Base-by-base conservation (phyloP, 371 early-diverging fungal species). In the Haplosporangium sp. region DNA sequence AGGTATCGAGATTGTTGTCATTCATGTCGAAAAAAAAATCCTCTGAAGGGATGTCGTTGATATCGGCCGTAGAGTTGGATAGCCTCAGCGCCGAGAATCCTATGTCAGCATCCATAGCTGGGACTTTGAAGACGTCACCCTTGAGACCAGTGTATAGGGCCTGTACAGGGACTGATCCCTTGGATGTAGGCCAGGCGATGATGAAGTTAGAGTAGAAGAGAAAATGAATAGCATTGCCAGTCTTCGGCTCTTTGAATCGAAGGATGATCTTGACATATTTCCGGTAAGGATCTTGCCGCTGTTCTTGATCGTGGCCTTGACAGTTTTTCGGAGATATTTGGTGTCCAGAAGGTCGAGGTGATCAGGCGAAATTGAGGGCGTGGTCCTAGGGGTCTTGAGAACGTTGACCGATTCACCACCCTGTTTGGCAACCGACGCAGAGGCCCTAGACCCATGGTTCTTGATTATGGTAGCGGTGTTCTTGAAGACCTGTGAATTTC, bases 371-470 rank as follows among this genome's bases (percentile, higher is more conserved):
- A 92, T 77, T 8, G 74, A 38, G 1, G 86, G 86, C 36, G 84
- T 83, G 0, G 90, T 61, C 16, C 48, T 70, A 46, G 92, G 64
- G 6, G 94, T 88, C 29, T 83, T 73, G 62, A 84, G 83, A 16
- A 86, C 79, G 80, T 94, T 84, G 48, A 94, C 82, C 8, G 93
- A 73, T 6, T 94, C 94, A 37, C 88, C 83, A 1, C 95, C 95
- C 74, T 93, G 91, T 55, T 81, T 81, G 53, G 87, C 86, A 1
- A 83, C 81, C 0, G 86, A 82, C 9, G 86, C 82, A 41, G 43
- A 58, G 36, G 68, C 74, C 50, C 65, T 62, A 42, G 81, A 72
- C 11, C 80, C 52, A 54, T 72, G 81, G 23, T 84, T 64, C 5
- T 63, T 73, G 57, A 74, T 41, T 16, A 85, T 83, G 42, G 80